Conservation (phyloP, 2,329 filamentous ascomycete species). For the Bretziella fagacearum region DNA sequence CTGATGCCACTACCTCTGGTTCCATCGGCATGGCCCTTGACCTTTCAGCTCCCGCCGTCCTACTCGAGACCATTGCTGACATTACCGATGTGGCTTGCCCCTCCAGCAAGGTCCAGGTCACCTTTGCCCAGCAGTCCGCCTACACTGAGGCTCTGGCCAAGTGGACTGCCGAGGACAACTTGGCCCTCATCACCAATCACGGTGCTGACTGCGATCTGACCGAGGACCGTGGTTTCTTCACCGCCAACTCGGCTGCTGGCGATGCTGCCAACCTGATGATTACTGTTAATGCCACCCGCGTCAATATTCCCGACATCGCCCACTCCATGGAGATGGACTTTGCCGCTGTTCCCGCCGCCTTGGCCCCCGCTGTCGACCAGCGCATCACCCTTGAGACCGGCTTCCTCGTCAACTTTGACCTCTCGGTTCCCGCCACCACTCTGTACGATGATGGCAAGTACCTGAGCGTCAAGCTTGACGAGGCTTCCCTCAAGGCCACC, state of each 20-base stretch:
- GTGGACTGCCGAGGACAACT: constrained; percentile 15
- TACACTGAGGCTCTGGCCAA: constrained; percentile 15
- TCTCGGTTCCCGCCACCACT: constrained; percentile 14
- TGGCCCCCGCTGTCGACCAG: constrained; percentile 16
- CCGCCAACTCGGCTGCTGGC: constrained; percentile 19
- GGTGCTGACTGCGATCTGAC: constrained; percentile 25
- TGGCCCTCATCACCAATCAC: constrained; percentile 28
- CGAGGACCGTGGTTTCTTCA: constrained; percentile 25
- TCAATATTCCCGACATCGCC: constrained; percentile 21
- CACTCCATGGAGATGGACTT: constrained; percentile 17
- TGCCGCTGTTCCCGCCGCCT: constrained; percentile 17
- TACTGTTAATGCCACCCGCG: constrained; percentile 21
- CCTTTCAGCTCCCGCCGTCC: constrained; percentile 16
- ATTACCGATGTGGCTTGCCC: constrained; percentile 16
- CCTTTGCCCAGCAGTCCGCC: constrained; percentile 14
- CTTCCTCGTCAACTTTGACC: constrained; percentile 2
- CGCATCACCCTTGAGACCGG: background rate
- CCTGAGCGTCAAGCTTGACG: constrained; percentile 22
- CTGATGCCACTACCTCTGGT: constrained; percentile 14
- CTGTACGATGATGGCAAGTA: constrained; percentile 20
- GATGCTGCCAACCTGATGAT: constrained; percentile 15
- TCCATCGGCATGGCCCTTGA: constrained; percentile 17
- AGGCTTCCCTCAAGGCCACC: constrained; percentile 21
- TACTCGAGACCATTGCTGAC: constrained; percentile 16
- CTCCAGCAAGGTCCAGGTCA: constrained; percentile 15